These are phyloP conservation scores for Phytophthora agathidicida DNA, from an alignment of 352 stramenopile genomes.

Conservation along the genomic window DNA sequence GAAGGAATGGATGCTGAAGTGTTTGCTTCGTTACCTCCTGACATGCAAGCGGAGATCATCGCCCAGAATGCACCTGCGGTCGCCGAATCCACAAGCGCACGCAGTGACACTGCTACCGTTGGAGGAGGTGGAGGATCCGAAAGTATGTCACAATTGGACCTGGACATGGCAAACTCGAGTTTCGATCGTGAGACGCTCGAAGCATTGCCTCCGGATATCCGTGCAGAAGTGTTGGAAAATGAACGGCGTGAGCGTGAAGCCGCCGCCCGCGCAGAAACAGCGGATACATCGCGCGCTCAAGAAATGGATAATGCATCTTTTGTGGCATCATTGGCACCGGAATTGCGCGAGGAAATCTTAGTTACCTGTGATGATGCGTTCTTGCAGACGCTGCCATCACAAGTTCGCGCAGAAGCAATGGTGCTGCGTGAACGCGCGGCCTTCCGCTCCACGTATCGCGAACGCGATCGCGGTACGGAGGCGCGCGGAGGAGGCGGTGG, in stretches of 20 bases:
- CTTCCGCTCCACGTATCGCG: conserved; percentile 74
- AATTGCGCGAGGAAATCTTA: conserved; percentile 97
- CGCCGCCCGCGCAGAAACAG: conserved; percentile 61
- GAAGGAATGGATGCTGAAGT: conserved; percentile 97
- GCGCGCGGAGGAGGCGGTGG: conserved; percentile 39
- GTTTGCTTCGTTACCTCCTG: conserved; percentile 93
- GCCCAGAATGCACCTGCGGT: conserved; percentile 66
- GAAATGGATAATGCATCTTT: conserved; percentile 99
- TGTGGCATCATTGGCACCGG: conserved; percentile 94
- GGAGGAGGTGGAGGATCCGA: conserved; percentile 47
- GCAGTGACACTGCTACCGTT: conserved; percentile 38
- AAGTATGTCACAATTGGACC: conserved; percentile 78
- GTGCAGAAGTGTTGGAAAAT: conserved; percentile 96
- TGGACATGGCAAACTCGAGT: conserved; percentile 89
- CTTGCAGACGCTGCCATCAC: conserved; percentile 93
- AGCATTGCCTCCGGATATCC: conserved; percentile 96
- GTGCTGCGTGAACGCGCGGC: conserved; percentile 93
- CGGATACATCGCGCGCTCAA: conserved; percentile 95
- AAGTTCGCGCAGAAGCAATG: conserved; percentile 96
- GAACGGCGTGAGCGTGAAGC: conserved; percentile 93
- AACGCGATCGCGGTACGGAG: conserved; percentile 33
- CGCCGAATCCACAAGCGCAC: conserved; percentile 26
- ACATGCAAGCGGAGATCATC: conserved; percentile 98
- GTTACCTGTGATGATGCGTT: conserved; percentile 96
- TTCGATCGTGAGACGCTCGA: conserved; percentile 96